Evolutionary conservation across 2,329 filamentous ascomycete genomes (phyloP).

Genomic region (Curvularia verruculosa): DNA sequence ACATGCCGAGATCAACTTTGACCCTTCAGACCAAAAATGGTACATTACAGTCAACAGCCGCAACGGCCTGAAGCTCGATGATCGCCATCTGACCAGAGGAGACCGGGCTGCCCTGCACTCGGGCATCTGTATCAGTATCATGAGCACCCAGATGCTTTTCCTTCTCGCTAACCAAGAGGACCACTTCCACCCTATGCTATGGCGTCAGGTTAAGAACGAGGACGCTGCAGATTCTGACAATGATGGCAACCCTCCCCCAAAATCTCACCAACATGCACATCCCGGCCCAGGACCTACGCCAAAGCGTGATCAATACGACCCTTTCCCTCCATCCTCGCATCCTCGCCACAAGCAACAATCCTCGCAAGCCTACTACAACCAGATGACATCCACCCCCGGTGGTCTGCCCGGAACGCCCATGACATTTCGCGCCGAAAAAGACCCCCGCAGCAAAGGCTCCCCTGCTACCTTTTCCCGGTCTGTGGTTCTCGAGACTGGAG

Average conservation of each 20-base stretch:
- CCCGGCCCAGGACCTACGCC: conserved; percentile 45
- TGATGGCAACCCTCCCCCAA: conserved; percentile 40
- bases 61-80: conserved; percentile 88
- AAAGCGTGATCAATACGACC: conserved; percentile 47
- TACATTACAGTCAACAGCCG: conserved; percentile 85
- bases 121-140: conserved; percentile 90
- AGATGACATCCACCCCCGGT: conserved; percentile 47
- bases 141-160: conserved; percentile 97
- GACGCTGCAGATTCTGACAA: conserved; percentile 50
- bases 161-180: conserved; percentile 81
- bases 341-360: conserved; percentile 40
- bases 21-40: conserved; percentile 66
- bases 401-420: conserved; percentile 44
- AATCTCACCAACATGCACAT: conserved; percentile 42
- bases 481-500: conserved; percentile 59
- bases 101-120: conserved; percentile 72
- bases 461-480: conserved; percentile 57
- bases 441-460: conserved; percentile 52
- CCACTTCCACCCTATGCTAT: conserved; percentile 70
- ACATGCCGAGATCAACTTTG: conserved; percentile 58
- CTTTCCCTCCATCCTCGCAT: conserved; percentile 47
- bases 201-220: conserved; percentile 61
- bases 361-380: conserved; percentile 40
- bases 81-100: conserved; percentile 70
- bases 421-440: conserved; percentile 43